phyloP scores from a whole-genome alignment of 352 stramenopile genomes.

The Phytophthora nicotianae region DNA sequence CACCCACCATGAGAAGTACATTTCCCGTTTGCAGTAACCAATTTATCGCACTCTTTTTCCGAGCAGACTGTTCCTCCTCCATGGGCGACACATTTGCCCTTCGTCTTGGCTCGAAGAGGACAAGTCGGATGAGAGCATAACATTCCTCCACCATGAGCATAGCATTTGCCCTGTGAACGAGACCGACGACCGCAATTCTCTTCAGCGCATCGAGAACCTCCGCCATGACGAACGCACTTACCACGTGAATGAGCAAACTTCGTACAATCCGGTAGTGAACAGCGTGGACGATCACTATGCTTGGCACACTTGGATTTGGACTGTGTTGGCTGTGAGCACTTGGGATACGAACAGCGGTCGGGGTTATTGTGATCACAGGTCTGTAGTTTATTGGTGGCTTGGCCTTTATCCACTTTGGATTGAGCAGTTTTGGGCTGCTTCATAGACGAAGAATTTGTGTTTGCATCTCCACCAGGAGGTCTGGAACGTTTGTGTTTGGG shows the following conservation, averaged over 20 bases:
- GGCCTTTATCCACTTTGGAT: background rate
- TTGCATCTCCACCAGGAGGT: background rate
- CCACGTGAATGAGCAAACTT: slow-evolving; percentile 18
- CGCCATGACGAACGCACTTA: slow-evolving; percentile 16
- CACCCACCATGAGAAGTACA: slow-evolving; percentile 15
- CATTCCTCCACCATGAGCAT: slow-evolving; percentile 12
- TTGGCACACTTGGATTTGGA: slow-evolving; percentile 10
- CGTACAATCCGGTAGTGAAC: slow-evolving; percentile 4
- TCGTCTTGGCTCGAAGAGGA: slow-evolving; percentile 11
- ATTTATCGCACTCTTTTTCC: slow-evolving; percentile 3
- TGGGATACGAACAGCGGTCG: background rate
- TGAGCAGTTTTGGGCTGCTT: background rate
- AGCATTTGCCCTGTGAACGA: slow-evolving; percentile 13
- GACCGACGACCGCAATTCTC: slow-evolving; percentile 3
- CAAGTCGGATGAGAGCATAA: slow-evolving; percentile 12
- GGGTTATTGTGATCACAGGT: background rate
- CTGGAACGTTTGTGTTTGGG: background rate
- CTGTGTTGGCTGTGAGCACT: background rate
- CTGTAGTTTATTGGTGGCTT: background rate
- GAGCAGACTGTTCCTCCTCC: slow-evolving; percentile 17
- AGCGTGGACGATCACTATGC: slow-evolving; percentile 7
- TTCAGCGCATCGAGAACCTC: slow-evolving; percentile 11
- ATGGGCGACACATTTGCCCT: slow-evolving; percentile 19
- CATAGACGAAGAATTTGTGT: background rate
- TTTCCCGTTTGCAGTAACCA: slow-evolving; percentile 14